Conservation (phyloP, 441 rosid genomes). For the Cnidoscolus chayamansa region DNA sequence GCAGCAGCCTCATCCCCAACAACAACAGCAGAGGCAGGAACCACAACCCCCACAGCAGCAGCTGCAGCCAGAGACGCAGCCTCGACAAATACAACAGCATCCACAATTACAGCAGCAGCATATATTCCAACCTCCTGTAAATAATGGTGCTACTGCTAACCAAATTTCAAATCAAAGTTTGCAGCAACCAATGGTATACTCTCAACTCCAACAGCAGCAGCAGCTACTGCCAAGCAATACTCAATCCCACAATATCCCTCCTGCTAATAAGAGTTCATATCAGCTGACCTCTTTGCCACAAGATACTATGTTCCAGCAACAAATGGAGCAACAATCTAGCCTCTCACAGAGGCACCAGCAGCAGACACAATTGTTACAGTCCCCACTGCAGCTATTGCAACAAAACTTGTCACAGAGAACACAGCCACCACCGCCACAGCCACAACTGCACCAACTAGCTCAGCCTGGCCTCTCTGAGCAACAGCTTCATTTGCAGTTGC, state of each 20-base stretch:
- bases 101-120: slow-evolving; percentile 33
- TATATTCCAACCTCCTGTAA: slow-evolving; percentile 50
- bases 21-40: slow-evolving; percentile 34
- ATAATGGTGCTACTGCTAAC: slow-evolving; percentile 39
- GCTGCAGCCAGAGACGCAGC: slow-evolving; percentile 36
- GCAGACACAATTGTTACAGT: slow-evolving; percentile 57
- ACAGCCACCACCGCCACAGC: slow-evolving; percentile 43
- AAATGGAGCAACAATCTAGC: slow-evolving; percentile 60
- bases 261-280: slow-evolving; percentile 46
- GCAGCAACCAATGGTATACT: slow-evolving; percentile 49
- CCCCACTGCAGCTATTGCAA: slow-evolving; percentile 50
- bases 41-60: slow-evolving; percentile 32
- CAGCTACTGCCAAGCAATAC: slow-evolving; percentile 45
- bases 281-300: slow-evolving; percentile 58
- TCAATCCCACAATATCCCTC: slow-evolving; percentile 44
- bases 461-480: slow-evolving; percentile 64
- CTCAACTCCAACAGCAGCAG: slow-evolving; percentile 65
- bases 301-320: slow-evolving; percentile 66
- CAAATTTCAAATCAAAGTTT: slow-evolving; percentile 42
- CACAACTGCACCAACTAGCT: slow-evolving; percentile 54
- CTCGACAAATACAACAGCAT: slow-evolving; percentile 2
- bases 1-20: slow-evolving; percentile 44
- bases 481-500: slow-evolving; percentile 72
- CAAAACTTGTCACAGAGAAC: slow-evolving; percentile 59
- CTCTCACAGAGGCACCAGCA: slow-evolving; percentile 58